These are phyloP conservation scores for Pinus tabuliformis DNA, from an alignment of 75 land plant species.

Conservation along the genomic window DNA sequence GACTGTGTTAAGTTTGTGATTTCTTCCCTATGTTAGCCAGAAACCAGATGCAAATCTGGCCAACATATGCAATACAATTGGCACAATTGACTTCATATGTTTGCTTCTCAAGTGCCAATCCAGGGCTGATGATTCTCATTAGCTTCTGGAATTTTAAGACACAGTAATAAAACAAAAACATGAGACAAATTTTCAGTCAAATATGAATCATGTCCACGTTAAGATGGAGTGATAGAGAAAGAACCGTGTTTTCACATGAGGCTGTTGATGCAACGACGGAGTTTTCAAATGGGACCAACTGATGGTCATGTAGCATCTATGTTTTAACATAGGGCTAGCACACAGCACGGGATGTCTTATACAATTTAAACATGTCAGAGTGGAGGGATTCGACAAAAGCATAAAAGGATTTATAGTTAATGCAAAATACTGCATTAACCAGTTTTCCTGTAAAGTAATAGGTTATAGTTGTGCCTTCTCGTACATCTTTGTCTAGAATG, in stretches of 20 bases:
- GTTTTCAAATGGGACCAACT: neutral
- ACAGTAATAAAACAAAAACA: neutral
- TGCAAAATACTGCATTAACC: slow-evolving; percentile 1
- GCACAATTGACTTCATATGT: no score
- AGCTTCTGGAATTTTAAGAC: no score
- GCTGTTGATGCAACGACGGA: neutral
- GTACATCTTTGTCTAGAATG: neutral
- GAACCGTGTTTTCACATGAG: neutral
- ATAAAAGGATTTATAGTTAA: neutral
- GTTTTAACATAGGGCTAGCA: neutral
- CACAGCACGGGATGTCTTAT: neutral
- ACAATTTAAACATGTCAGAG: neutral
- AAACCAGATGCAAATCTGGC: no score
- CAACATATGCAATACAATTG: no score
- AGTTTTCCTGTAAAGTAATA: neutral
- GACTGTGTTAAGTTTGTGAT: no score
- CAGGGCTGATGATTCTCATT: no score
- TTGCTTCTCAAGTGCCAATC: no score
- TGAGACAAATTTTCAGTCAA: neutral
- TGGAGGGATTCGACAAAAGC: neutral
- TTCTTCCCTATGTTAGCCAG: no score
- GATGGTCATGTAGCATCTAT: neutral
- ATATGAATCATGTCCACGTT: neutral
- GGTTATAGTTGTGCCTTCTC: neutral
- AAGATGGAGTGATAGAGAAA: neutral